A percentile compares a stretch with the other conserved stretches of the same genome.
Conservation (phyloP, 768 basidiomycete genomes). For the Hericium coralloides region DNA sequence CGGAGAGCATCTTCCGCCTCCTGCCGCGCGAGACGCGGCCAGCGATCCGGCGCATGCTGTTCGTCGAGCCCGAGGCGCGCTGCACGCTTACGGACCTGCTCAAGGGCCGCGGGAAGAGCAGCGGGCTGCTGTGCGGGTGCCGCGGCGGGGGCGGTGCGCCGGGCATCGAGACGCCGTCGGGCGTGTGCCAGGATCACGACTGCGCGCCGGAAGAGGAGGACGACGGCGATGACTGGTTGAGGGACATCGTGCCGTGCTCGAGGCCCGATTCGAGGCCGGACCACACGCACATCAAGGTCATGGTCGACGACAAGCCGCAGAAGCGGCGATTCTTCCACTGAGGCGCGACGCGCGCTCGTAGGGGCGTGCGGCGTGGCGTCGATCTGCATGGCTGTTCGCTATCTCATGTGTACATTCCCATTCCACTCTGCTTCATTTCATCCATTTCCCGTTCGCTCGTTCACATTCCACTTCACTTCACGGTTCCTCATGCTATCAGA, state of each 20-base stretch:
- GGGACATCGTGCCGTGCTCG: slow-evolving; percentile 62
- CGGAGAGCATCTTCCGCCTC: slow-evolving; percentile 94
- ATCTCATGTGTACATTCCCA: no score
- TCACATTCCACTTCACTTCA: background rate
- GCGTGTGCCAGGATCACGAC: slow-evolving; percentile 52
- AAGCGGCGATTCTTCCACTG: slow-evolving; percentile 73
- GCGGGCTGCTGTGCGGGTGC: slow-evolving; percentile 77
- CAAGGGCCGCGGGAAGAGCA: slow-evolving; percentile 67
- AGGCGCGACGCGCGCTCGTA: background rate
- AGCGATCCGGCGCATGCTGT: slow-evolving; percentile 89
- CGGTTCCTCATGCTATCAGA: background rate
- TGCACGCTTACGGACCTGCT: slow-evolving; percentile 91
- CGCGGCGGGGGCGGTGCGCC: slow-evolving; percentile 21
- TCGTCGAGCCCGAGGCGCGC: slow-evolving; percentile 78
- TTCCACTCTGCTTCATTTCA: background rate
- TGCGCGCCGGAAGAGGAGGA: slow-evolving; percentile 60
- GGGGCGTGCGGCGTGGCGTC: no score
- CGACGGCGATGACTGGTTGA: slow-evolving; percentile 86
- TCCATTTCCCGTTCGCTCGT: background rate
- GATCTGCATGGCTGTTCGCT: no score
- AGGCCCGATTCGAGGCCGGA: slow-evolving; percentile 30
- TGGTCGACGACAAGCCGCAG: slow-evolving; percentile 60
- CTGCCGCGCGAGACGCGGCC: slow-evolving; percentile 89
- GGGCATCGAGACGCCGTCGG: slow-evolving; percentile 34
- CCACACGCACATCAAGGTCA: slow-evolving; percentile 70